A percentile compares a stretch with the other conserved stretches of the same genome.
Conservation (phyloP, 306 rosid species). For the Leucaena leucocephala region DNA sequence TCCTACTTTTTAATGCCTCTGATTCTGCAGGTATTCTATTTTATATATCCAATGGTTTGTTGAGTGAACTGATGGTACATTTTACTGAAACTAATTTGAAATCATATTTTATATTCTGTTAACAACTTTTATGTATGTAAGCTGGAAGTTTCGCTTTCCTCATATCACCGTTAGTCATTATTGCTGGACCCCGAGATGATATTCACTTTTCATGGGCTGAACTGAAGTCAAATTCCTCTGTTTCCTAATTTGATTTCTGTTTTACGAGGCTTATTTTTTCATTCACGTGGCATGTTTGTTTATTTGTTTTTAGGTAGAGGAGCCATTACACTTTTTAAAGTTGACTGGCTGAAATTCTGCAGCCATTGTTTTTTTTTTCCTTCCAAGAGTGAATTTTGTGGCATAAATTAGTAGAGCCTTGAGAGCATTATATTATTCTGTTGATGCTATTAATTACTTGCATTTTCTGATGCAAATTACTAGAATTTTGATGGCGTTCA, state of each 20-base stretch:
- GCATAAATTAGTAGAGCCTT: background rate
- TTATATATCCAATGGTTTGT: conserved; percentile 21
- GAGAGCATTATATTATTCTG: background rate
- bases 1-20: conserved; percentile 54
- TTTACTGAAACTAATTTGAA: background rate
- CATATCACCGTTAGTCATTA: background rate
- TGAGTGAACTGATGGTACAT: background rate
- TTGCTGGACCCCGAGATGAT: background rate
- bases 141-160: background rate
- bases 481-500: background rate
- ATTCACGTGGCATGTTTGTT: background rate
- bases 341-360: background rate
- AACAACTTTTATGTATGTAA: background rate
- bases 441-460: background rate
- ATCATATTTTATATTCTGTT: background rate
- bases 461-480: background rate
- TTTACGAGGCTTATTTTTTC: background rate
- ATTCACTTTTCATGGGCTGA: background rate
- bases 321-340: background rate
- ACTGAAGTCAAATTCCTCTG: background rate
- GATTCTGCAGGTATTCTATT: conserved; percentile 54
- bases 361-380: background rate
- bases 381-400: background rate
- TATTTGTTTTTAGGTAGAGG: background rate
- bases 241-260: background rate